Evolutionary conservation across 345 rosid species (phyloP).

Genomic region (Nasturtium officinale): DNA sequence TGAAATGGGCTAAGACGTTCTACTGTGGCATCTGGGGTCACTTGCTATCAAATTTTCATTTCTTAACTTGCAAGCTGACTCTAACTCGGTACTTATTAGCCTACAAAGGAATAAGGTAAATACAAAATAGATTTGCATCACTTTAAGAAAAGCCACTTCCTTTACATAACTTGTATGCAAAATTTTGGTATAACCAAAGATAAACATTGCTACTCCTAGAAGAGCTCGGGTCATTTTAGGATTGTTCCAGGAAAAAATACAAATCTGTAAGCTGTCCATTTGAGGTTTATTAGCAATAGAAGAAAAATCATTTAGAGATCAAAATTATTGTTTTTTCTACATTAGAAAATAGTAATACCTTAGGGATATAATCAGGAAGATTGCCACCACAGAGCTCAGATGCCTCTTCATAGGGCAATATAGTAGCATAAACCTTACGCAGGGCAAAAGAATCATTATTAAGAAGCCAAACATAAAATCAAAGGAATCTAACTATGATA

Average conservation of each 20-base stretch:
- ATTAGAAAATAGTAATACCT: constrained; percentile 47
- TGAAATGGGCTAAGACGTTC: not conserved
- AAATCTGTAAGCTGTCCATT: not conserved
- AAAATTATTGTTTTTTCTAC: not conserved
- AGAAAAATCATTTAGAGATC: not conserved
- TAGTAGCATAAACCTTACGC: constrained; percentile 57
- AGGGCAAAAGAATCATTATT: not conserved
- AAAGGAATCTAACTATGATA: not conserved
- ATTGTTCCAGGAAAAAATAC: not conserved
- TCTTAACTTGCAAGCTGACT: not conserved
- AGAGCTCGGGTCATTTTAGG: not conserved
- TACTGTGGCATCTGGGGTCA: not conserved
- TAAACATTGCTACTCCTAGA: not conserved
- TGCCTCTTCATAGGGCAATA: constrained; percentile 73
- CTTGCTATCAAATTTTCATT: not conserved
- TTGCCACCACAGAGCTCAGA: constrained; percentile 67
- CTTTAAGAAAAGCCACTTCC: not conserved
- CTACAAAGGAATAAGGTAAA: not conserved
- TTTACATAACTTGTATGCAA: not conserved
- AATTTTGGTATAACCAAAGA: not conserved
- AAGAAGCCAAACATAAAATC: not conserved
- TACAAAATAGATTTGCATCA: not conserved
- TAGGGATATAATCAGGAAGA: constrained; percentile 79
- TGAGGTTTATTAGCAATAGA: not conserved
- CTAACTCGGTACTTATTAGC: constrained; percentile 7